Evolutionary conservation across 192 early-diverging fungal genomes (phyloP).

Genomic region (Coemansia sp.): DNA sequence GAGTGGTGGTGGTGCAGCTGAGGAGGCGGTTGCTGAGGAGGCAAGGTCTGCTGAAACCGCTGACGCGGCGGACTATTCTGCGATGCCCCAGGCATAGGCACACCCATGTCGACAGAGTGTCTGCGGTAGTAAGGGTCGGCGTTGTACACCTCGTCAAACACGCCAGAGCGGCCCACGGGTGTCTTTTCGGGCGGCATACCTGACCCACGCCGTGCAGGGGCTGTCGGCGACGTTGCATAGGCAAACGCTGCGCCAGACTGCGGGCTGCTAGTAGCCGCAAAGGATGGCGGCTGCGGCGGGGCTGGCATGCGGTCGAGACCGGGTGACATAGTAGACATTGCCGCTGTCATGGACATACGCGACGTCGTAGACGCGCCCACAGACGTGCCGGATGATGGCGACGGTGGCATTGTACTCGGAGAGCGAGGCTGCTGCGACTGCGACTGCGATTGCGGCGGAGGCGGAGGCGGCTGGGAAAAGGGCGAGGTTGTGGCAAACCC

Average conservation of each 20-base stretch:
- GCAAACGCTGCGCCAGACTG: background rate
- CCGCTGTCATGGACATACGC: background rate
- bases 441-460: slow-evolving; percentile 18
- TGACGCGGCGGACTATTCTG: slow-evolving; percentile 28
- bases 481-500: slow-evolving; percentile 34
- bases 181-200: slow-evolving; percentile 42
- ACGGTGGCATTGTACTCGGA: slow-evolving; percentile 1
- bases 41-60: slow-evolving; percentile 15
- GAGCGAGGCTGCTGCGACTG: slow-evolving; percentile 10
- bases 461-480: slow-evolving; percentile 43
- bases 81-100: slow-evolving; percentile 10
- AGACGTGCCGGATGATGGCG: background rate
- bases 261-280: slow-evolving; percentile 5
- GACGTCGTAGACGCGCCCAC: slow-evolving; percentile 6
- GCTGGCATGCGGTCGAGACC: background rate
- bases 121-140: slow-evolving; percentile 38
- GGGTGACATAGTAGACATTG: background rate
- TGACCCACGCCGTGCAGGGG: background rate
- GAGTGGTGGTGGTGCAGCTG: slow-evolving; percentile 14
- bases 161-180: slow-evolving; percentile 40
- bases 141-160: slow-evolving; percentile 34
- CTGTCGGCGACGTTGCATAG: background rate
- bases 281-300: background rate
- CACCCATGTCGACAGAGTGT: slow-evolving; percentile 51
- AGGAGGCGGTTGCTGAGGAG: slow-evolving; percentile 12